A percentile compares a stretch with the other conserved stretches of the same genome.
These are phyloP conservation scores for Beauveria sp. DNA, from an alignment of 2,329 filamentous ascomycete genomes.

Conservation along the genomic window DNA sequence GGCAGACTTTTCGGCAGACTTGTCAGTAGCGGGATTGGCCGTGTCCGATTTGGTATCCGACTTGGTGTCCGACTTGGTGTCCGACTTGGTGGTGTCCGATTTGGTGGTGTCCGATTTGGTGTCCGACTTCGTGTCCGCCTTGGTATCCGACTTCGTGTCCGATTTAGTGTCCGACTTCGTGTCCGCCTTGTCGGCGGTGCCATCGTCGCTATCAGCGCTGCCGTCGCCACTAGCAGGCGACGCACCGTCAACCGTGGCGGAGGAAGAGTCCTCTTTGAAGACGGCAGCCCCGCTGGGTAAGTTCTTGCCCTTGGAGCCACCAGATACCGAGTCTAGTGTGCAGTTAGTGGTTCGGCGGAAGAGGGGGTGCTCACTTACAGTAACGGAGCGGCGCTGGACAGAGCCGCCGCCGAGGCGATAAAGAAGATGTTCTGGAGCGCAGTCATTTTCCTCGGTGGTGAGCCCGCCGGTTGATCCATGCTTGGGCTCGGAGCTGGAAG, in stretches of 20 bases:
- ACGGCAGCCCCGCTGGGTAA: neutral
- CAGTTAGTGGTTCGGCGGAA: constrained; percentile 20
- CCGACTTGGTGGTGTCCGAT: neutral
- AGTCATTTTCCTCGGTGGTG: neutral
- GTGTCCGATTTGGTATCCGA: neutral
- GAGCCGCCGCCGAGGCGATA: constrained; percentile 13
- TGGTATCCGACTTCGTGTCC: too few species aligned
- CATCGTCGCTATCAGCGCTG: neutral
- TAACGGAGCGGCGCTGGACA: constrained; percentile 9
- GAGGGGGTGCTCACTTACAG: constrained; percentile 19
- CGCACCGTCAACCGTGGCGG: neutral
- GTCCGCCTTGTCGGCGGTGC: neutral
- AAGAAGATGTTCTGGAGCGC: constrained; percentile 12
- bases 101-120: too few species aligned
- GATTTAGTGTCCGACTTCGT: neutral
- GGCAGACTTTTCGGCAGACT: too few species aligned
- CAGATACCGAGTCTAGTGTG: constrained; percentile 16
- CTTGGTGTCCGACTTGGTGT: too few species aligned
- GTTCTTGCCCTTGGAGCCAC: neutral
- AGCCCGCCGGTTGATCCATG: neutral
- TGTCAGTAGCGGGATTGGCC: neutral
- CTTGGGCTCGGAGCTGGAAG: neutral
- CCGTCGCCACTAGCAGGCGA: neutral
- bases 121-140: neutral
- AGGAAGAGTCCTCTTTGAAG: neutral